Base-by-base conservation (phyloP, 2,329 filamentous ascomycete genomes). In the Xylaria sp. region DNA sequence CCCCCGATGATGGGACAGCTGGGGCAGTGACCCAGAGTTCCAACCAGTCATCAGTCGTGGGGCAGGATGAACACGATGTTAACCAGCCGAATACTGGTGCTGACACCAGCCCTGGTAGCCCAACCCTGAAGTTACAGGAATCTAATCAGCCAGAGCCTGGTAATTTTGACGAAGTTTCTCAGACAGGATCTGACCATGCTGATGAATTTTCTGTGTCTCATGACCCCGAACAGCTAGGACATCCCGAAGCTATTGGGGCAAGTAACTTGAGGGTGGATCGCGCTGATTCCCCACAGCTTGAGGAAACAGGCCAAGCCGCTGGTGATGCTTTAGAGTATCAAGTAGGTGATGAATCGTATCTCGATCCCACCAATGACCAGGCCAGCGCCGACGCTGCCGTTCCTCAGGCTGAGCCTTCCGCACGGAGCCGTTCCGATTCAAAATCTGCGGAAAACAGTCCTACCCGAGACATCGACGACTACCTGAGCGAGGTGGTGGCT, bases 321-420 rank as follows among this genome's bases (percentile, higher is more conserved):
- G 57, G 43, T 51, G 41, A 61, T 35, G 37, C 33, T 43, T 54
- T 58, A 7, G 64, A 68, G 58, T 62, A 69, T 49, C 68, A 69
- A 47, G 21, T 63, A 67, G 68, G 61, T 57, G 62, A 49, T 49
- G 60, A 66, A 49, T 64, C 59, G 19, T 60, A 69, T 57, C 25
- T 47, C 23, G 66, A 70, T 41, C 25, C 60, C 47, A 40, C 66
- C 61, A 62, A 73, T 67, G 65, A 65, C 38, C 64, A 65, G 40
- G 27, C 53, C 19, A 46, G 49, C 38, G 41, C 44, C 27, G 54
- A 64, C 55, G 60, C 62, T 41, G 53, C 58, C 23, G 40, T 33
- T 33, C 25, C 51, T 40, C 53, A 67, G 43, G 49, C 44, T 25
- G 59, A 58, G 38, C 15, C 47, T 49, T 21, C 48, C 43, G 41